phyloP scores from a whole-genome alignment of 192 early-diverging fungal genomes.

The Cladochytrium replicatum region DNA sequence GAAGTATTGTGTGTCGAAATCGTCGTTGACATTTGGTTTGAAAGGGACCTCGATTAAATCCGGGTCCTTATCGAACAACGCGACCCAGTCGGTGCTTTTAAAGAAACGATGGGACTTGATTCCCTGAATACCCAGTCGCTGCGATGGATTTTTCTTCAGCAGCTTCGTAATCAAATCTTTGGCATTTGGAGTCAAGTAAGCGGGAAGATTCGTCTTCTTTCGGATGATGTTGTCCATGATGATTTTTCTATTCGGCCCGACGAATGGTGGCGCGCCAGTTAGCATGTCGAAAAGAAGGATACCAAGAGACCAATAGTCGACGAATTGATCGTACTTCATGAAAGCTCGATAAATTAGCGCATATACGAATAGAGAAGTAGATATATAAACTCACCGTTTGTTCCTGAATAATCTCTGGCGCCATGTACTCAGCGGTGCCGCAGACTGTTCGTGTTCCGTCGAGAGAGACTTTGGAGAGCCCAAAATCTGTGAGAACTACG shows the following conservation, averaged over 20 bases:
- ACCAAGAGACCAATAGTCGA: conserved; percentile 90
- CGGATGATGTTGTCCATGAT: conserved; percentile 77
- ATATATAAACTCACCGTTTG: too few species aligned
- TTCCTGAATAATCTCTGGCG: conserved; percentile 43
- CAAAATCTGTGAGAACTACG: conserved; percentile 87
- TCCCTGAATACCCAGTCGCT: conserved; percentile 43
- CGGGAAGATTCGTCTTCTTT: conserved; percentile 69
- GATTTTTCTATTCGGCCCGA: conserved; percentile 66
- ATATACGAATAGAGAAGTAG: conserved; percentile 35
- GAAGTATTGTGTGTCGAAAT: too few species aligned
- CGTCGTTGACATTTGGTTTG: too few species aligned
- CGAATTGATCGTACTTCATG: conserved; percentile 32
- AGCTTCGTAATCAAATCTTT: conserved; percentile 67
- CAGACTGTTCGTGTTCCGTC: conserved; percentile 50
- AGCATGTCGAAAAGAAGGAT: conserved; percentile 89
- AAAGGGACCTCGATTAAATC: too few species aligned
- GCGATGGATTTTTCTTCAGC: conserved; percentile 45
- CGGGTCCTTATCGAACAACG: too few species aligned
- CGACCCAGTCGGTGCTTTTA: background rate
- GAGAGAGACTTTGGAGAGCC: conserved; percentile 70
- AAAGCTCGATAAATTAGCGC: conserved; percentile 28
- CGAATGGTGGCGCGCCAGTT: conserved; percentile 65
- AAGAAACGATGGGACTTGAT: background rate
- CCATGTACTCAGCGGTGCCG: conserved; percentile 67
- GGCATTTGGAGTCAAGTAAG: conserved; percentile 67